Evolutionary conservation across 257 asterid genomes (phyloP).

Genomic region (Oldenlandia corymbosa): DNA sequence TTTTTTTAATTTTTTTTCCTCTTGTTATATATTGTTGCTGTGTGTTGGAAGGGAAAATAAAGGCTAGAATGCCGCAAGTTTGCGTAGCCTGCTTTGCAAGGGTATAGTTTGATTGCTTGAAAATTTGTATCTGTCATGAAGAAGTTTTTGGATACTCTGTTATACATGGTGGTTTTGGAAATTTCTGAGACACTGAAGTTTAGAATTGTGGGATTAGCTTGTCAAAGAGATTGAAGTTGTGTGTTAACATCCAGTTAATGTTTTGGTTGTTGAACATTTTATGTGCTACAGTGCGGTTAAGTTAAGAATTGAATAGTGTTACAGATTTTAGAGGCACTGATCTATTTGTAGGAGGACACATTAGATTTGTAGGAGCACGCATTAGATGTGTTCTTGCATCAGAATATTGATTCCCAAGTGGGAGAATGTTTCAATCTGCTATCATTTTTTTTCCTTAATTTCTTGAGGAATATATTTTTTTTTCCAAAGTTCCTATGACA

Average conservation of each 20-base stretch:
- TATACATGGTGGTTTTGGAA: not conserved
- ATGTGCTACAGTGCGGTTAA: not conserved
- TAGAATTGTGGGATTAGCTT: not conserved
- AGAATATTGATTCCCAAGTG: not conserved
- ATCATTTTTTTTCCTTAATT: not conserved
- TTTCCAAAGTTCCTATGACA: not conserved
- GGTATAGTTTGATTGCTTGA: no score
- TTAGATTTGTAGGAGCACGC: no score
- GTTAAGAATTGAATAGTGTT: not conserved
- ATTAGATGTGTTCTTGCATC: not conserved
- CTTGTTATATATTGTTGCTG: no score
- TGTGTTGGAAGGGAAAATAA: no score
- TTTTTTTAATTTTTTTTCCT: no score
- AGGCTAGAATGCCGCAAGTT: no score
- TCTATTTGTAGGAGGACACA: not conserved
- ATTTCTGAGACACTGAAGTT: not conserved
- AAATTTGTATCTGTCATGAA: no score
- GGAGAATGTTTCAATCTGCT: not conserved
- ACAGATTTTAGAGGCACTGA: not conserved
- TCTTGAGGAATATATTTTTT: not conserved
- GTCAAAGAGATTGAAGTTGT: not conserved
- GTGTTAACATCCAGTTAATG: not conserved
- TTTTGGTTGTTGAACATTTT: not conserved
- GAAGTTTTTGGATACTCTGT: no score
- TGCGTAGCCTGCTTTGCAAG: no score